These are phyloP conservation scores for Diaporthe citrichinensis DNA, from an alignment of 2,329 filamentous ascomycete species.

Conservation along the genomic window DNA sequence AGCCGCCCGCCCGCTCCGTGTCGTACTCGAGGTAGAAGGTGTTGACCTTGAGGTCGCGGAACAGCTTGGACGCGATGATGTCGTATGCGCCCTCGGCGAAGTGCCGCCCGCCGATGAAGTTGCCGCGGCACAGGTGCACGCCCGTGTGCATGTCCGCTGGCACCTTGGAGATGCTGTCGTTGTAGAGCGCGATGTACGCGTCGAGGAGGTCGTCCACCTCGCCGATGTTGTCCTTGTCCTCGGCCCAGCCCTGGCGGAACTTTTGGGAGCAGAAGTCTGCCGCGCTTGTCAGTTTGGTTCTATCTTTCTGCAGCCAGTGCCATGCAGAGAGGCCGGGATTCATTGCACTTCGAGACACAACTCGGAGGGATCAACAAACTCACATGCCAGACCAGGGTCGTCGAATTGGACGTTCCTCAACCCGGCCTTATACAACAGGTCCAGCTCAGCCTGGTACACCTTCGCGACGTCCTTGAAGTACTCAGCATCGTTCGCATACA, in stretches of 20 bases:
- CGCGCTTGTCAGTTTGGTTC: slow-evolving; percentile 1
- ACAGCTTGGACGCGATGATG: slow-evolving; percentile 76
- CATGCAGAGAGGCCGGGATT: not conserved
- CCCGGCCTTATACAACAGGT: slow-evolving; percentile 72
- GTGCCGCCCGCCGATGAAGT: slow-evolving; percentile 76
- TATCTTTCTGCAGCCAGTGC: not conserved
- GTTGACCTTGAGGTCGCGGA: slow-evolving; percentile 73
- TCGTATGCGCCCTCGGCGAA: slow-evolving; percentile 79
- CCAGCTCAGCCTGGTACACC: slow-evolving; percentile 75
- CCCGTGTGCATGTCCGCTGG: slow-evolving; percentile 82
- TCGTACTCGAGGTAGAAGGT: slow-evolving; percentile 81
- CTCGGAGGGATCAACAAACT: slow-evolving; percentile 48
- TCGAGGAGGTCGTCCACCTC: slow-evolving; percentile 80
- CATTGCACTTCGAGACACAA: not conserved
- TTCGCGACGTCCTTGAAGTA: slow-evolving; percentile 77
- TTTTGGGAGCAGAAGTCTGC: slow-evolving; percentile 80
- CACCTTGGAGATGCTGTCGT: slow-evolving; percentile 74
- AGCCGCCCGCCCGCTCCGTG: slow-evolving; percentile 74
- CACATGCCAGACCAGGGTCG: slow-evolving; percentile 77
- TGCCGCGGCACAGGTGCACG: slow-evolving; percentile 80
- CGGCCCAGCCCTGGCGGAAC: slow-evolving; percentile 79
- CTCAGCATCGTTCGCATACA: slow-evolving; percentile 70
- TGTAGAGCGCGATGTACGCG: slow-evolving; percentile 83
- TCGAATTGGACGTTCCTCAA: slow-evolving; percentile 78
- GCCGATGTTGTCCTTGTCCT: slow-evolving; percentile 76